Evolutionary conservation across 2,329 filamentous ascomycete species (phyloP).

Genomic region (Paraphaeosphaeria sporulosa): DNA sequence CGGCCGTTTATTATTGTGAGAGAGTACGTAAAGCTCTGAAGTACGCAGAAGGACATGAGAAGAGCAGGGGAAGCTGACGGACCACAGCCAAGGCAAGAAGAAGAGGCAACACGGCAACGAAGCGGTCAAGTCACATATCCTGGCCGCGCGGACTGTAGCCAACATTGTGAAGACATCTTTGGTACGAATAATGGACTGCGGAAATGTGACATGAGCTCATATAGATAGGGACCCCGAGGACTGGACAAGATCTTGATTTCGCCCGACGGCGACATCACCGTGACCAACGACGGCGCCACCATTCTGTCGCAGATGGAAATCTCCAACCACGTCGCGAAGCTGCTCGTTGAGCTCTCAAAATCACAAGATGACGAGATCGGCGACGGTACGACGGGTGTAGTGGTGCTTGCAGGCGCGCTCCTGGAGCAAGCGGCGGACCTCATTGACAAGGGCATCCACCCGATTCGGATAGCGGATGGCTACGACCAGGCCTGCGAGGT

Average conservation of each 20-base stretch:
- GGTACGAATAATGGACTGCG: slow-evolving; percentile 49
- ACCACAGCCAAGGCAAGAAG: slow-evolving; percentile 88
- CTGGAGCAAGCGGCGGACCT: slow-evolving; percentile 96
- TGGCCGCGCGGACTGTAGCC: slow-evolving; percentile 93
- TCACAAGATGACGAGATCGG: slow-evolving; percentile 99
- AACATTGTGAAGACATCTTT: slow-evolving; percentile 98
- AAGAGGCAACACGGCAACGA: slow-evolving; percentile 96
- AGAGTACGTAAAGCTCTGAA: slow-evolving; percentile 71
- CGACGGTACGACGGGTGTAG: slow-evolving; percentile 96
- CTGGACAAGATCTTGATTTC: slow-evolving; percentile 99
- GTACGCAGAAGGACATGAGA: not conserved
- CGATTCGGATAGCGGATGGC: slow-evolving; percentile 96
- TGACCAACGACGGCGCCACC: slow-evolving; percentile 98
- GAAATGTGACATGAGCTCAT: slow-evolving; percentile 10
- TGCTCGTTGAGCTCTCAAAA: slow-evolving; percentile 95
- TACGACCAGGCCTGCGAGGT: slow-evolving; percentile 98
- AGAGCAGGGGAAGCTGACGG: slow-evolving; percentile 37
- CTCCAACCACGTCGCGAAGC: slow-evolving; percentile 96
- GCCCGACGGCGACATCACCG: slow-evolving; percentile 97
- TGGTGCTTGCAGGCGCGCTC: slow-evolving; percentile 92
- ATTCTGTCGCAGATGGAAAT: slow-evolving; percentile 99
- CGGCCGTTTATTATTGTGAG: slow-evolving; percentile 97
- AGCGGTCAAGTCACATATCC: slow-evolving; percentile 97
- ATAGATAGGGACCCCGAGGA: slow-evolving; percentile 77
- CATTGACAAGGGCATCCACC: slow-evolving; percentile 99